These are phyloP conservation scores for Caryopteris hybrid DNA, from an alignment of 305 asterid genomes.

Conservation along the genomic window DNA sequence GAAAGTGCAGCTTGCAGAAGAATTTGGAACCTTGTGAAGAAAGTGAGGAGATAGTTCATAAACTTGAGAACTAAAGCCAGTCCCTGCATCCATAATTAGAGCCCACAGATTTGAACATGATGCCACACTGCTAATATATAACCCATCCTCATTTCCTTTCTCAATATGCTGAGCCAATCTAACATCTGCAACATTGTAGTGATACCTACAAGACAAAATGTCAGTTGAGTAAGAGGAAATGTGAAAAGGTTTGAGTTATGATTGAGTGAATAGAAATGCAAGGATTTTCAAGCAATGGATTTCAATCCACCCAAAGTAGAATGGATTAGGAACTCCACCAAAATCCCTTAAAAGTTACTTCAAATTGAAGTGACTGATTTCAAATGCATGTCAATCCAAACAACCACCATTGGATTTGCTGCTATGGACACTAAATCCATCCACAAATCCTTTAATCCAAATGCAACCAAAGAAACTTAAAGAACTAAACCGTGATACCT, in stretches of 20 bases:
- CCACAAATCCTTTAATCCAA: background rate
- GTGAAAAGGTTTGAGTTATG: slow-evolving; percentile 24
- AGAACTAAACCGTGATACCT: slow-evolving; percentile 32
- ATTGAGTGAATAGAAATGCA: background rate
- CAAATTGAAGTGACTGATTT: background rate
- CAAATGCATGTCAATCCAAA: background rate
- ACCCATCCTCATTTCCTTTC: slow-evolving; percentile 64
- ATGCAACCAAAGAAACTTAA: background rate
- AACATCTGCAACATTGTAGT: slow-evolving; percentile 54
- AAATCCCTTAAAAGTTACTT: too few species aligned
- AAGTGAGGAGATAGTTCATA: slow-evolving; percentile 57
- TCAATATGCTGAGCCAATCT: slow-evolving; percentile 58
- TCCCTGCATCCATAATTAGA: slow-evolving; percentile 76
- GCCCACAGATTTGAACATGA: slow-evolving; percentile 74
- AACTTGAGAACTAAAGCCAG: slow-evolving; percentile 62
- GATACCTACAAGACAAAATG: slow-evolving; percentile 43
- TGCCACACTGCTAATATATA: slow-evolving; percentile 60
- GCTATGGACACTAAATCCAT: background rate
- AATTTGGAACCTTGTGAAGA: slow-evolving; percentile 59
- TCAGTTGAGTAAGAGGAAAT: slow-evolving; percentile 35
- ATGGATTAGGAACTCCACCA: background rate
- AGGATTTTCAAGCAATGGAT: background rate
- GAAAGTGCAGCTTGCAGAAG: background rate
- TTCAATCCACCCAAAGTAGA: background rate
- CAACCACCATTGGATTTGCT: background rate